Evolutionary conservation across 2,329 filamentous ascomycete genomes (phyloP).

Genomic region (Xylariaceae sp.): DNA sequence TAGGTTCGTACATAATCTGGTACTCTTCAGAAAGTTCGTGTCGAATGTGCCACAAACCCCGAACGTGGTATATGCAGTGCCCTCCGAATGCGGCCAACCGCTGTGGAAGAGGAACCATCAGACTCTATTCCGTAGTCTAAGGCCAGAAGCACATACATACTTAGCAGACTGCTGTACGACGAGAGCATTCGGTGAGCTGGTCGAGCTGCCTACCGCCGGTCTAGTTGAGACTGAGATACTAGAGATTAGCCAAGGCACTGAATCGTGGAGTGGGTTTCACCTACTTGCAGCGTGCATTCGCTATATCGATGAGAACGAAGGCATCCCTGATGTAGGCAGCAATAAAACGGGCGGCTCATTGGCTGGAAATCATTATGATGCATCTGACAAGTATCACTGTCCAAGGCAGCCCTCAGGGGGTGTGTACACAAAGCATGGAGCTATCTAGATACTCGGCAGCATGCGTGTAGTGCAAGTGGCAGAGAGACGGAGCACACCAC

Average conservation of each 20-base stretch:
- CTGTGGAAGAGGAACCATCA: slow-evolving; percentile 7
- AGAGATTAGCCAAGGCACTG: too few species aligned
- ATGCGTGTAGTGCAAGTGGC: slow-evolving; percentile 8
- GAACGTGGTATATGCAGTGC: slow-evolving; percentile 8
- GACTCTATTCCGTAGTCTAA: background rate
- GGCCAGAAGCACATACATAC: background rate
- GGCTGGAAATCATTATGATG: background rate
- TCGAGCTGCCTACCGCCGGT: too few species aligned
- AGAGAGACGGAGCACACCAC: slow-evolving; percentile 6
- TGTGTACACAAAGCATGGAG: background rate
- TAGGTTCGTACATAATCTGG: background rate
- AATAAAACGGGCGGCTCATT: background rate
- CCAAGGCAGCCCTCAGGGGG: background rate
- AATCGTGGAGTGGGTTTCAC: background rate
- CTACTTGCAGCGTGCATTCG: background rate
- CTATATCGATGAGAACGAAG: background rate
- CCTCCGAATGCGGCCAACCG: slow-evolving; percentile 15
- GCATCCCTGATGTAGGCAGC: background rate
- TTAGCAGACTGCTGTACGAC: background rate
- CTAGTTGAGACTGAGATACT: too few species aligned
- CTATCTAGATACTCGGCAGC: slow-evolving; percentile 3
- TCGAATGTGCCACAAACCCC: slow-evolving; percentile 11
- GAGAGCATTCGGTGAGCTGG: too few species aligned
- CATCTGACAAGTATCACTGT: background rate
- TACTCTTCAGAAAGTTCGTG: slow-evolving; percentile 5